phyloP scores from a whole-genome alignment of 1,284 basidiomycete species.

The Puccinia coronata region DNA sequence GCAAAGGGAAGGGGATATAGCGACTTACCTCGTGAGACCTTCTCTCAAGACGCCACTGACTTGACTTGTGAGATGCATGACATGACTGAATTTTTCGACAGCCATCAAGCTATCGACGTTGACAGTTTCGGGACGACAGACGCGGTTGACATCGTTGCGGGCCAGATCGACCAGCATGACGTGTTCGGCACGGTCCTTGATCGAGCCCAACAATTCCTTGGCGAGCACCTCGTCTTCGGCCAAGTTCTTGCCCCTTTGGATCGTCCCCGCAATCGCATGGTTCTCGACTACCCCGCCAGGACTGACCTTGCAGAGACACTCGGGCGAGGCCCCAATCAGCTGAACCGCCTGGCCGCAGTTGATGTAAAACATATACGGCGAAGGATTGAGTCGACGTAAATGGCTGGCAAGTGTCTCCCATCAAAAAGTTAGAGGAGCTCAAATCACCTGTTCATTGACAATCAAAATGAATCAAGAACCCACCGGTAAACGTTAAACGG shows the following conservation, averaged over 20 bases:
- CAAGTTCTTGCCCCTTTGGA: conserved; percentile 76
- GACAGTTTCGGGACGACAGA: conserved; percentile 92
- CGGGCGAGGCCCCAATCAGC: conserved; percentile 93
- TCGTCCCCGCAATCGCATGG: conserved; percentile 97
- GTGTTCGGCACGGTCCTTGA: conserved; percentile 96
- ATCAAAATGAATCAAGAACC: background rate
- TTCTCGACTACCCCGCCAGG: conserved; percentile 83
- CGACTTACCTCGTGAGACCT: conserved; percentile 73
- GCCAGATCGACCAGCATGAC: conserved; percentile 99
- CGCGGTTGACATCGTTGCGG: conserved; percentile 97
- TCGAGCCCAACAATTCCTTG: conserved; percentile 72
- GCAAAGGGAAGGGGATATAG: too few species aligned
- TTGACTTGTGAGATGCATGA: conserved; percentile 95
- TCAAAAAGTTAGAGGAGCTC: background rate
- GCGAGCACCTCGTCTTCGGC: conserved; percentile 86
- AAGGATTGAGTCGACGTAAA: conserved; percentile 90
- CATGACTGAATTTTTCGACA: conserved; percentile 94
- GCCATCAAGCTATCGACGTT: conserved; percentile 94
- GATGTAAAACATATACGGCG: conserved; percentile 98
- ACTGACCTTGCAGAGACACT: conserved; percentile 95
- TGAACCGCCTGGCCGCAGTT: conserved; percentile 72
- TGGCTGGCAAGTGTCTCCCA: conserved; percentile 63
- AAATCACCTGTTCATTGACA: background rate
- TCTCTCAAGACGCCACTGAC: conserved; percentile 83
- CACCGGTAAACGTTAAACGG: conserved; percentile 80